Evolutionary conservation across 305 asterid genomes (phyloP), one percentile per base, ranked within the genome.

Genomic region (Solanum hybrid): DNA sequence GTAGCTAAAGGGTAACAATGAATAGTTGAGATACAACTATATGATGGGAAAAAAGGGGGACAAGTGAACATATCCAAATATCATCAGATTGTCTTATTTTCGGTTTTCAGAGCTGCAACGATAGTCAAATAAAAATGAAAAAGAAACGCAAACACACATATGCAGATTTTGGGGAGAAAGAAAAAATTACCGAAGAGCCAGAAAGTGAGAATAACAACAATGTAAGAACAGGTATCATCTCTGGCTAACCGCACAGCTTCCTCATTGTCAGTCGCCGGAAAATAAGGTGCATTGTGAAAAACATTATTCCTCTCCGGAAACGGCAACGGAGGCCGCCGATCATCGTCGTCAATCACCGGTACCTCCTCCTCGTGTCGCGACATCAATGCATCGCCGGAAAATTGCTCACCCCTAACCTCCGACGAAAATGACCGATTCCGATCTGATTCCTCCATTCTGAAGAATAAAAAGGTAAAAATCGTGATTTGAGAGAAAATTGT

Each of bases 151-250:
- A 61, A 61, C 73, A 61, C 24, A 32, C n/a, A 77, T 22, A 17
- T 9, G 24, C 36, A 39, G 24, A 81, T 12, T 27, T 41, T 27
- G 73, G 61, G 38, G 22, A 26, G 13, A 57, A 57, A 57, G n/a
- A 57, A 57, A 41, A 4, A 61, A 9, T 89, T 93, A 95, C 98
- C 97, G 29, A 96, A 94, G 80, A 94, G 77, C 91, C 96, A 93
- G 91, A 95, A 95, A 81, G 94, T 65, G 37, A 95, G 78, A 34
- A 94, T 87, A 65, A 93, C 93, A 78, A 93, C 88, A 14, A 94
- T 84, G 90, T 96, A 94, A 13, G 96, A 94, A 94, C 92, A 93
- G 3, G 94, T 87, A 79, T 95, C 97, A 29, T 91, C 94, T 13
- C 88, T 81, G 14, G 41, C 70, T 17, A 87, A 90, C 17, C 80